A percentile compares a stretch with the other conserved stretches of the same genome.
These are phyloP conservation scores for Talaromyces trachyspermus DNA, from an alignment of 495 filamentous ascomycete genomes.

Conservation along the genomic window DNA sequence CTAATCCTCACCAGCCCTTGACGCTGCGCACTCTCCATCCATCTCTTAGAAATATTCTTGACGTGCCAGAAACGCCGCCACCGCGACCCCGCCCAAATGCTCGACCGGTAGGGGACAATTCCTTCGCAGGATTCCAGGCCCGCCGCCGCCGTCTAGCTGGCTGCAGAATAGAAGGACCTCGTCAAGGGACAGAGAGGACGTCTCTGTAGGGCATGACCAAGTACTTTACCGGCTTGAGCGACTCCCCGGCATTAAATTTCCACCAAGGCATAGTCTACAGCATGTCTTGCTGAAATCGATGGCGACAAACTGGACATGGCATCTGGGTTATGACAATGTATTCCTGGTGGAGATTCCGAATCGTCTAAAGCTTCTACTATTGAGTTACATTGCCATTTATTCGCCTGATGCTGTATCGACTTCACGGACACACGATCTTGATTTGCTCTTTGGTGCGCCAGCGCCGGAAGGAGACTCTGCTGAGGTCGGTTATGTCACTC, in stretches of 20 bases:
- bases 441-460: conserved; percentile 23
- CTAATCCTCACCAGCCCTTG: conserved; percentile 10
- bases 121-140: conserved; percentile 51
- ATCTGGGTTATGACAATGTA: conserved; percentile 57
- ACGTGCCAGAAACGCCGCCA: conserved; percentile 62
- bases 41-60: conserved; percentile 51
- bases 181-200: background rate
- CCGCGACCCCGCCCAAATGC: conserved; percentile 52
- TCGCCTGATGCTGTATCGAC: conserved; percentile 24
- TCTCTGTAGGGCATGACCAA: conserved; percentile 6
- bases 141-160: conserved; percentile 69
- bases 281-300: conserved; percentile 53
- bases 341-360: conserved; percentile 57
- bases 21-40: conserved; percentile 45
- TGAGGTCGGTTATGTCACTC: conserved; percentile 38
- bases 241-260: conserved; percentile 39
- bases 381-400: conserved; percentile 57
- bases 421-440: conserved; percentile 22
- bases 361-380: conserved; percentile 50
- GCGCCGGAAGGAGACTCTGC: conserved; percentile 13
- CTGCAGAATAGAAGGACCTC: conserved; percentile 16
- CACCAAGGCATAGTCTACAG: conserved; percentile 43
- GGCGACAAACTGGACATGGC: conserved; percentile 61
- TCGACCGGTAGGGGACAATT: conserved; percentile 33
- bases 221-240: conserved; percentile 29